Evolutionary conservation across 169 alveolate genomes (phyloP).

Genomic region (Plasmodium chabaudi): DNA sequence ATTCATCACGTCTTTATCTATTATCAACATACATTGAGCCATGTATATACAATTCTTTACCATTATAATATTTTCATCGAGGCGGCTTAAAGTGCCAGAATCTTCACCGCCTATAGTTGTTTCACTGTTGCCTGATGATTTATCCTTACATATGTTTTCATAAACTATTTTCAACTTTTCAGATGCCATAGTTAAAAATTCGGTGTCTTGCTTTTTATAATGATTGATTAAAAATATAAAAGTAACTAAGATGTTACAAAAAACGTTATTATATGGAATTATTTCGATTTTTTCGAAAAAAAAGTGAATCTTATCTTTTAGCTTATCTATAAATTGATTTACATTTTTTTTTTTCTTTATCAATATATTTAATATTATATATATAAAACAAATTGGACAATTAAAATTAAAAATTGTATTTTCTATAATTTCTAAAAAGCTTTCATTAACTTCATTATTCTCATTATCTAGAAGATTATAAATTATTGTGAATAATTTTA

Average conservation of each 20-base stretch:
- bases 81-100: neutral
- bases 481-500: slow-evolving; percentile 52
- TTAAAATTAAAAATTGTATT: slow-evolving; percentile 38
- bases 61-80: slow-evolving; percentile 13
- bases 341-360: slow-evolving; percentile 53
- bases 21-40: slow-evolving; percentile 41
- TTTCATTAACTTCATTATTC: slow-evolving; percentile 32
- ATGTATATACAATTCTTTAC: slow-evolving; percentile 47
- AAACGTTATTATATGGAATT: slow-evolving; percentile 17
- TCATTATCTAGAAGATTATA: slow-evolving; percentile 34
- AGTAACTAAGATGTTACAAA: slow-evolving; percentile 52
- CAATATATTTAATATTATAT: slow-evolving; percentile 45
- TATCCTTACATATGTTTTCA: neutral
- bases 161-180: slow-evolving; percentile 15
- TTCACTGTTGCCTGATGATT: neutral
- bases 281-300: slow-evolving; percentile 44
- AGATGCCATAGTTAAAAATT: slow-evolving; percentile 21
- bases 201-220: slow-evolving; percentile 25
- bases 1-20: slow-evolving; percentile 12
- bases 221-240: slow-evolving; percentile 51
- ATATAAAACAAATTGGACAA: slow-evolving; percentile 56
- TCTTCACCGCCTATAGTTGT: neutral
- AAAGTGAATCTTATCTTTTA: slow-evolving; percentile 29
- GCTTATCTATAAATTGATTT: slow-evolving; percentile 45
- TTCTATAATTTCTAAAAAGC: slow-evolving; percentile 33